phyloP scores from a whole-genome alignment of 345 rosid genomes.

The Hibiscus mutabilis region DNA sequence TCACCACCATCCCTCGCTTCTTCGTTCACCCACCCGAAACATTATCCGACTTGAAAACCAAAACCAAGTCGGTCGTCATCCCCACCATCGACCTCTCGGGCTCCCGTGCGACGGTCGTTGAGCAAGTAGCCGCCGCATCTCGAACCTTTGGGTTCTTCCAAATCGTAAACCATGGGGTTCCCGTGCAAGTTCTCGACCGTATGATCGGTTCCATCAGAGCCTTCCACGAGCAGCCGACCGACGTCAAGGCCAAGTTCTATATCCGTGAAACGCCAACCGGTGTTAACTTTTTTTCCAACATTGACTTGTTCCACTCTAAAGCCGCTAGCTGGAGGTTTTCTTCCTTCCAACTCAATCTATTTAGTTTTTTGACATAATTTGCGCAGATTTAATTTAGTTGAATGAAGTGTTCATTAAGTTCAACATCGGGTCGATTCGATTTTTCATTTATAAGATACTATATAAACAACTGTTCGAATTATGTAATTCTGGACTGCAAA shows the following conservation, averaged over 20 bases:
- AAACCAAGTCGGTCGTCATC: conserved; percentile 1
- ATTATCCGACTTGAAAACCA: conserved; percentile 21
- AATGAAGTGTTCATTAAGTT: no score
- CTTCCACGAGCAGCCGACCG: conserved; percentile 38
- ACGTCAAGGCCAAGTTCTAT: conserved; percentile 34
- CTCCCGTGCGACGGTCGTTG: conserved; percentile 23
- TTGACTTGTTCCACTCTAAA: conserved; percentile 37
- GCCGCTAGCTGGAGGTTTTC: conserved; percentile 56
- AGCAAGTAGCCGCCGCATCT: conserved; percentile 24
- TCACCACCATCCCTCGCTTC: conserved; percentile 38
- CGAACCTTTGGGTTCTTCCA: conserved; percentile 47
- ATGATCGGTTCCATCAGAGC: conserved; percentile 20
- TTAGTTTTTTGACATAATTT: no score
- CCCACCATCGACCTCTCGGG: conserved; percentile 42
- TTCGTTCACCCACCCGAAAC: conserved; percentile 40
- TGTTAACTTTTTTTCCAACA: conserved; percentile 34
- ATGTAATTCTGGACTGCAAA: no score
- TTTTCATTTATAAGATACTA: no score
- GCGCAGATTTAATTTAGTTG: no score
- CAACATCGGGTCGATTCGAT: no score
- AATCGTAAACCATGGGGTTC: conserved; percentile 43
- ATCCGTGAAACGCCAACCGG: conserved; percentile 15
- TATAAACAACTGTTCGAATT: no score
- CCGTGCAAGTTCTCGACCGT: conserved; percentile 29
- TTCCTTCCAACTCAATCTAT: neutral